A percentile compares a stretch with the other conserved stretches of the same genome.
phyloP scores from a whole-genome alignment of 2,329 filamentous ascomycete species.

The Clonostachys chloroleuca region DNA sequence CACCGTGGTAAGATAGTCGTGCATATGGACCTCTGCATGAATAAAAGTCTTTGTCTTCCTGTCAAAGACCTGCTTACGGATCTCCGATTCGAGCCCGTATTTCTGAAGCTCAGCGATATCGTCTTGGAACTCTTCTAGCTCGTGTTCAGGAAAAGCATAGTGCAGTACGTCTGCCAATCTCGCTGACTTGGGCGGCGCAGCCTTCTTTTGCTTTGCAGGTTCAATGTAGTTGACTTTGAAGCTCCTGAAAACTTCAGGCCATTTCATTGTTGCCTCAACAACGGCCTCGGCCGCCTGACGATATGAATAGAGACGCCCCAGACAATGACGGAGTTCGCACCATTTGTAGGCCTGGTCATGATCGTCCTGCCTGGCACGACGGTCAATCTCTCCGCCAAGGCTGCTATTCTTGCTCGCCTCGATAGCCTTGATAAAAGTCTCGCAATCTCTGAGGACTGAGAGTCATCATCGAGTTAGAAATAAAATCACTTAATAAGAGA shows the following conservation, averaged over 20 bases:
- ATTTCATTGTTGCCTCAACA: constrained; percentile 3
- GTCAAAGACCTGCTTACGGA: constrained; percentile 6
- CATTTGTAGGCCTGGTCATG: constrained; percentile 5
- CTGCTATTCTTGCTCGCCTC: background rate
- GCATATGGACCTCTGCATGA: constrained; percentile 21
- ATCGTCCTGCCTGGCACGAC: constrained; percentile 1
- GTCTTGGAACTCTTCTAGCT: background rate
- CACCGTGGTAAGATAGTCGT: constrained; percentile 8
- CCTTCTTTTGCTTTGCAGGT: constrained; percentile 7
- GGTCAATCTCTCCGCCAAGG: constrained; percentile 1
- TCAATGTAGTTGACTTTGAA: constrained; percentile 13
- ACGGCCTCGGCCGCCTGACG: constrained; percentile 9
- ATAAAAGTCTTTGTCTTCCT: constrained; percentile 13
- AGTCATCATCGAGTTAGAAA: too few species aligned
- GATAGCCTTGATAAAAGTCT: constrained; percentile 10
- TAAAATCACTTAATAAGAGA: too few species aligned
- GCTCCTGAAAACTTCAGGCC: constrained; percentile 15
- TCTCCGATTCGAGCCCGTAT: constrained; percentile 7
- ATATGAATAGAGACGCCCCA: constrained; percentile 14
- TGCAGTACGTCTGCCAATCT: constrained; percentile 2
- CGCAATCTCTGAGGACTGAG: constrained; percentile 8
- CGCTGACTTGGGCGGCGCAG: background rate
- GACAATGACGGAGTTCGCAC: constrained; percentile 12
- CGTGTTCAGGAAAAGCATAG: background rate
- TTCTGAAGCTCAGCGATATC: constrained; percentile 7